Percentiles rank a stretch among this genome's conserved stretches.
phyloP scores from a whole-genome alignment of 148 eudicot species.

The Spergularia marina region DNA sequence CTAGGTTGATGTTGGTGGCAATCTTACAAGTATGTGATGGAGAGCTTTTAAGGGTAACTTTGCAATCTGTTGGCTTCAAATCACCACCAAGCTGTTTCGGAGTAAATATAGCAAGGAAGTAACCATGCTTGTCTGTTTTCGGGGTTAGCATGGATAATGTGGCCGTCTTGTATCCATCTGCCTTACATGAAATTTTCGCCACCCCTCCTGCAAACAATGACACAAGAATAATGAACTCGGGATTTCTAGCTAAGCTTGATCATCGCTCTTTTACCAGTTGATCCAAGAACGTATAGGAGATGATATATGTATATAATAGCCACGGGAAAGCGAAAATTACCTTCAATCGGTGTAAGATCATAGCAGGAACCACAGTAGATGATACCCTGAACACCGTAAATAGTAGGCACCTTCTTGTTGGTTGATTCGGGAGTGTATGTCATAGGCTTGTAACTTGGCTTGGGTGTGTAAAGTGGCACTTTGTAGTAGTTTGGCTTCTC shows the following conservation, averaged over 20 bases:
- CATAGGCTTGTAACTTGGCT: neutral
- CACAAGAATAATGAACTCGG: neutral
- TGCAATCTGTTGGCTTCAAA: slow-evolving; percentile 19
- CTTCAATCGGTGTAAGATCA: slow-evolving; percentile 3
- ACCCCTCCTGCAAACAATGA: slow-evolving; percentile 4
- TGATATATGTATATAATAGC: too few relatives aligned
- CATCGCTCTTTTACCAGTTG: neutral
- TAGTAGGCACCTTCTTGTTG: neutral
- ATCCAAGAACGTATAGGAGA: neutral
- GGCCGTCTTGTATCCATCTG: neutral
- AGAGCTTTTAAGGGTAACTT: slow-evolving; percentile 22
- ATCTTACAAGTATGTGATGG: slow-evolving; percentile 23
- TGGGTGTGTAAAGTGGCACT: neutral
- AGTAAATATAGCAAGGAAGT: slow-evolving; percentile 19
- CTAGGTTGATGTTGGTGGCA: slow-evolving; percentile 16
- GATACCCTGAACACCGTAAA: slow-evolving; percentile 12
- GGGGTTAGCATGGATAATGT: slow-evolving; percentile 9
- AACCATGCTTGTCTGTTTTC: slow-evolving; percentile 15
- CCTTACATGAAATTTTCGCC: slow-evolving; percentile 10
- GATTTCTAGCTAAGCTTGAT: neutral
- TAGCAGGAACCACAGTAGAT: neutral
- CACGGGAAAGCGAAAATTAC: neutral
- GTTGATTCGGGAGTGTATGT: neutral
- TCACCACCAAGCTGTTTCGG: slow-evolving; percentile 11
- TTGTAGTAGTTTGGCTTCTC: neutral